These are phyloP conservation scores for Jimgerdemannia flammicorona DNA, from an alignment of 192 early-diverging fungal genomes.

Conservation along the genomic window DNA sequence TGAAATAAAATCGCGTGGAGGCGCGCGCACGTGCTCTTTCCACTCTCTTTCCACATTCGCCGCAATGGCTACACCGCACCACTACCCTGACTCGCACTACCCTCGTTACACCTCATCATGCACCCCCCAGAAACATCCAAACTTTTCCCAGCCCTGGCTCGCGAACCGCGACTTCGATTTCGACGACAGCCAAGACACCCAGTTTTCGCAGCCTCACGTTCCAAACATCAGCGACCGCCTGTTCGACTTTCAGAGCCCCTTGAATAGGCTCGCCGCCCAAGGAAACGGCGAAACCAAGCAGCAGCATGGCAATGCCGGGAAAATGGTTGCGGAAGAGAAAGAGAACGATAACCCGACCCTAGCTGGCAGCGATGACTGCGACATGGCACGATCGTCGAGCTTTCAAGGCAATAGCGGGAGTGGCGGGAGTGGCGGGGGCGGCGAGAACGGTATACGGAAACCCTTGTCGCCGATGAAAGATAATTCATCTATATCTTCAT, in stretches of 20 bases:
- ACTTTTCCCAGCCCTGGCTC: neutral
- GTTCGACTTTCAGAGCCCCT: no score
- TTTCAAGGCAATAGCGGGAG: neutral
- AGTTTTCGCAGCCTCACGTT: neutral
- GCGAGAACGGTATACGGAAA: neutral
- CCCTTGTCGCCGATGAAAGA: neutral
- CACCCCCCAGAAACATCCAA: neutral
- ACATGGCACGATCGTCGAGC: neutral
- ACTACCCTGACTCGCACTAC: neutral
- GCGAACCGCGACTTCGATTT: neutral
- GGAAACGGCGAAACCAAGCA: no score
- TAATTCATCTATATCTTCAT: neutral
- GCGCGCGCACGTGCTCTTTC: neutral
- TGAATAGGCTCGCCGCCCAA: no score
- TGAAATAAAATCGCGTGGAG: neutral
- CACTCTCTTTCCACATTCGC: neutral
- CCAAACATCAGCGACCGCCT: neutral
- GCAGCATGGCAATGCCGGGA: no score
- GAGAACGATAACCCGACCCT: neutral
- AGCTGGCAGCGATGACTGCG: neutral
- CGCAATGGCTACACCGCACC: neutral
- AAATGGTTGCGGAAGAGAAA: neutral
- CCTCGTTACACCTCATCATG: neutral
- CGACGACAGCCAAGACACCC: neutral
- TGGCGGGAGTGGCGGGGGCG: neutral